Percentiles rank a stretch among this genome's conserved stretches.
These are phyloP conservation scores for Colletotrichum sp. DNA, from an alignment of 2,329 filamentous ascomycete genomes.

Conservation along the genomic window DNA sequence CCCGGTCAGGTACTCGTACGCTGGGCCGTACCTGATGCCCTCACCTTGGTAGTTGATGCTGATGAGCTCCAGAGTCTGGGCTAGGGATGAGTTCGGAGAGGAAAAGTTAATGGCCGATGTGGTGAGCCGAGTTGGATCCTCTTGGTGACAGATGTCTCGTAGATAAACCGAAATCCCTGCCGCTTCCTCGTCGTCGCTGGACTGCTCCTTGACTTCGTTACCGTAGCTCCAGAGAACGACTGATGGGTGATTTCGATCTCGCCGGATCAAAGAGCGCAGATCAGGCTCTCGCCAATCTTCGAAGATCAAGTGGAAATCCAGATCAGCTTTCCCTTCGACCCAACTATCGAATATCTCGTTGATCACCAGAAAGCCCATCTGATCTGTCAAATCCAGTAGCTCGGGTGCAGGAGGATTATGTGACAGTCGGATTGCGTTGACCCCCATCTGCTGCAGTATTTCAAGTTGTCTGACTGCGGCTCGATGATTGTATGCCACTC, in stretches of 20 bases:
- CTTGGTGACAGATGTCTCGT: background rate
- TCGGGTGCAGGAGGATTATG: background rate
- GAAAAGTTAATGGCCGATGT: background rate
- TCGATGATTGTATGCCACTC: background rate
- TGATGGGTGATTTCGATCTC: background rate
- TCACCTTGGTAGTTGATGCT: background rate
- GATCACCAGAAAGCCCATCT: background rate
- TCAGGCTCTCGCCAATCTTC: background rate
- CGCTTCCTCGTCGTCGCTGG: background rate
- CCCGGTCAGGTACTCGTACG: background rate
- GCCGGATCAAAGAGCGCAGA: background rate
- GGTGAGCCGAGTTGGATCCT: background rate
- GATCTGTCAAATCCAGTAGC: background rate
- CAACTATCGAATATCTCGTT: background rate
- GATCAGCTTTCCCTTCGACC: background rate
- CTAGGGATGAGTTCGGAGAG: fast-evolving
- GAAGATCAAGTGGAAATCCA: background rate
- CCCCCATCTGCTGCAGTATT: background rate
- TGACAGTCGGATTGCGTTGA: background rate
- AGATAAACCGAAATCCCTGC: background rate
- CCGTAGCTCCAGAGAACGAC: background rate
- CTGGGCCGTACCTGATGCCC: background rate
- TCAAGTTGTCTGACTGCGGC: background rate
- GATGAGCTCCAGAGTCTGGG: background rate
- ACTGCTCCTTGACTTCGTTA: background rate